Evolutionary conservation across 2,329 filamentous ascomycete genomes (phyloP).

Genomic region (Colletotrichum musae): DNA sequence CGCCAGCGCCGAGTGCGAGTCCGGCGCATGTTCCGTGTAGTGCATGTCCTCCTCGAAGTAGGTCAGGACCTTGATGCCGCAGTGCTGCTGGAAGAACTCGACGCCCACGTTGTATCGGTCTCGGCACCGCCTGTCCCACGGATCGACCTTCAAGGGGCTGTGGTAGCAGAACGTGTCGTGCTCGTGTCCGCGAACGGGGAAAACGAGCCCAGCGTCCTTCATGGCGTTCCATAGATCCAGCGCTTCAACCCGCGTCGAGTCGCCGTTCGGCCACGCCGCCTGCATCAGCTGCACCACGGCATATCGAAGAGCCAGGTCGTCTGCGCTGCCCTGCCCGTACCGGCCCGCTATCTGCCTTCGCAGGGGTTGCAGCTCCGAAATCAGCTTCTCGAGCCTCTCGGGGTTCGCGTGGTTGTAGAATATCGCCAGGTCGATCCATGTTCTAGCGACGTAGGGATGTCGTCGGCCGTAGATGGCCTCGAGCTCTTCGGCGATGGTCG

Average conservation of each 20-base stretch:
- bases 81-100: constrained; percentile 55
- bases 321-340: constrained; percentile 50
- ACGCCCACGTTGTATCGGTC: constrained; percentile 57
- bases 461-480: constrained; percentile 60
- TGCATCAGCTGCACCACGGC: constrained; percentile 58
- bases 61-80: constrained; percentile 54
- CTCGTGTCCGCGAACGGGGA: constrained; percentile 53
- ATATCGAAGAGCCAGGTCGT: constrained; percentile 57
- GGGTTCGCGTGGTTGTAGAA: constrained; percentile 55
- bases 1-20: constrained; percentile 43
- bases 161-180: constrained; percentile 60
- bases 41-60: constrained; percentile 63
- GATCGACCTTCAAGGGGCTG: constrained; percentile 59
- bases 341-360: constrained; percentile 54
- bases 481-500: constrained; percentile 59
- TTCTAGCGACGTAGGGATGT: constrained; percentile 60
- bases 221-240: constrained; percentile 56
- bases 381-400: constrained; percentile 55
- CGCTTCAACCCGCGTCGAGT: constrained; percentile 53
- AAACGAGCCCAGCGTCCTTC: constrained; percentile 53
- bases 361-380: constrained; percentile 54
- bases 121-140: constrained; percentile 59
- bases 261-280: constrained; percentile 51
- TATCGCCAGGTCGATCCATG: constrained; percentile 58
- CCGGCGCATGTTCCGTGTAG: constrained; percentile 54